Evolutionary conservation across 495 filamentous ascomycete species (phyloP).

Genomic region (Copromyces sp.): DNA sequence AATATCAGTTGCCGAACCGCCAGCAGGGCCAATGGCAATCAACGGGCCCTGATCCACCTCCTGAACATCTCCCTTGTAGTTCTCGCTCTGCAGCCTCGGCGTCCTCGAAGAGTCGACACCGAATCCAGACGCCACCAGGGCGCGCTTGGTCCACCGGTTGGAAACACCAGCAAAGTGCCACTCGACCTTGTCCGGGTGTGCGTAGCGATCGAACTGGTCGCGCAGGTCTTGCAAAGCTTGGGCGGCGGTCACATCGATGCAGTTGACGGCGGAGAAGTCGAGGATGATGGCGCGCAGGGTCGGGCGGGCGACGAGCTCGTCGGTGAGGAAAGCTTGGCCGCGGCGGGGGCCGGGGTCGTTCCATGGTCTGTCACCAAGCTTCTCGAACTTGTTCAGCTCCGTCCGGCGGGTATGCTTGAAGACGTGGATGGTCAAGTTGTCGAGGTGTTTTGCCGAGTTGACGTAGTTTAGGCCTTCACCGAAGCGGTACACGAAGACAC

Average conservation of each 20-base stretch:
- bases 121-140: slow-evolving; percentile 39
- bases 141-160: slow-evolving; percentile 41
- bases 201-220: slow-evolving; percentile 39
- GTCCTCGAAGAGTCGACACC: slow-evolving; percentile 16
- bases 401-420: slow-evolving; percentile 33
- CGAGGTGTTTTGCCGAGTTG: slow-evolving; percentile 39
- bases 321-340: slow-evolving; percentile 28
- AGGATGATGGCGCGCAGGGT: slow-evolving; percentile 39
- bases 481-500: slow-evolving; percentile 43
- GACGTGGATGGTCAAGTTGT: slow-evolving; percentile 33
- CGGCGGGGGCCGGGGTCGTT: slow-evolving; percentile 78
- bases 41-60: slow-evolving; percentile 6
- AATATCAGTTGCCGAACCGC: not conserved
- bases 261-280: slow-evolving; percentile 39
- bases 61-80: not conserved
- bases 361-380: slow-evolving; percentile 51
- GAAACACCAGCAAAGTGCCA: slow-evolving; percentile 41
- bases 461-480: slow-evolving; percentile 43
- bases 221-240: slow-evolving; percentile 41
- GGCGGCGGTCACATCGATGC: slow-evolving; percentile 38
- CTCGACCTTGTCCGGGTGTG: slow-evolving; percentile 36
- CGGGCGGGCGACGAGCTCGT: slow-evolving; percentile 26
- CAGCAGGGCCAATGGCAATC: slow-evolving; percentile 12
- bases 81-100: slow-evolving; percentile 1
- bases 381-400: slow-evolving; percentile 23